phyloP scores from a whole-genome alignment of 2,329 filamentous ascomycete genomes.

The Penicillium sp. region DNA sequence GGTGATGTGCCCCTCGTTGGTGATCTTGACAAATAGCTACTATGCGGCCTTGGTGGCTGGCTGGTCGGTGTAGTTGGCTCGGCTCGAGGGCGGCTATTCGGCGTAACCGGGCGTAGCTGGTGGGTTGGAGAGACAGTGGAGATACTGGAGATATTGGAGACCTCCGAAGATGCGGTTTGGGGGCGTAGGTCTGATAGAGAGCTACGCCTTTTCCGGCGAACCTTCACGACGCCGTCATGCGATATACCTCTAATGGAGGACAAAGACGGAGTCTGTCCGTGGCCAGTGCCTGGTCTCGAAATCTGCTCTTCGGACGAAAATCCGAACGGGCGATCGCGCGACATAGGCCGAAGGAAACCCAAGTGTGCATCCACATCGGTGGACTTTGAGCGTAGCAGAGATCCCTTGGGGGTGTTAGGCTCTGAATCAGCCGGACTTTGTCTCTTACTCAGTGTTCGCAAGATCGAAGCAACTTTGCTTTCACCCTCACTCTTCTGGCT shows the following conservation, averaged over 20 bases:
- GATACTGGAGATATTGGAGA: conserved; percentile 33
- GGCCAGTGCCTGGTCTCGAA: conserved; percentile 45
- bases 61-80: conserved; percentile 32
- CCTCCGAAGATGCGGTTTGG: conserved; percentile 62
- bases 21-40: conserved; percentile 29
- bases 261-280: conserved; percentile 49
- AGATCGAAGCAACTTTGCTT: conserved; percentile 73
- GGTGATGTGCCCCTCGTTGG: conserved; percentile 33
- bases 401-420: conserved; percentile 67
- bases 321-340: conserved; percentile 55
- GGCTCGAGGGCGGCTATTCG: conserved; percentile 27
- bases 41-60: conserved; percentile 29
- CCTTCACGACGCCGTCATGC: conserved; percentile 40
- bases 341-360: conserved; percentile 53
- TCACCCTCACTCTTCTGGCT: conserved; percentile 72
- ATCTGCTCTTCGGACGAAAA: conserved; percentile 50
- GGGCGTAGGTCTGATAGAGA: conserved; percentile 82
- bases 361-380: conserved; percentile 65
- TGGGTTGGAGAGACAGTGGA: conserved; percentile 31
- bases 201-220: conserved; percentile 79
- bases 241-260: conserved; percentile 55
- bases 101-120: conserved; percentile 39
- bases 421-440: conserved; percentile 62
- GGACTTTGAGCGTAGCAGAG: conserved; percentile 70
- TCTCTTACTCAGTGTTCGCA: conserved; percentile 85